Base-by-base conservation (phyloP, 73 alveolate genomes). In the Strombidium stylifer region DNA sequence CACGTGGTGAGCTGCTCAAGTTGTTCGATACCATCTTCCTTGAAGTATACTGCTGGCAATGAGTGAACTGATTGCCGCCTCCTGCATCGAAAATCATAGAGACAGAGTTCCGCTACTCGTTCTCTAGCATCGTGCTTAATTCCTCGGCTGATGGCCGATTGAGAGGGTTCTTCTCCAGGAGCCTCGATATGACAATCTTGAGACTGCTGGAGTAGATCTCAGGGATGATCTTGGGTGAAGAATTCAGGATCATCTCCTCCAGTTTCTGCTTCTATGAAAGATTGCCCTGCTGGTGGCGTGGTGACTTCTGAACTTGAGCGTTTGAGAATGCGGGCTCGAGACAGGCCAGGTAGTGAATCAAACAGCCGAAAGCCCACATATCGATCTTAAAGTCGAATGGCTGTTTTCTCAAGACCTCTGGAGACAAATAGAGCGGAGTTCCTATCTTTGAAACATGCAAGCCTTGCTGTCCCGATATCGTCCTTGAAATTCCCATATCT, bases 311-410 rank as follows among this genome's bases (percentile, higher is more conserved):
- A 36, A 21, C 56, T 35, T 56, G 32, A 16, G 2, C 6, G 20
- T 19, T 45, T 34, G 14, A 2, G 73, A 96, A 96, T 21, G 99
- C 99, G 24, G 95, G 97, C 34, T 94, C 94, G 2, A 92, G 79
- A 14, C 86, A 47, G 20, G 96, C 87, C 69, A 96, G 69, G 65
- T 86, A 84, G 78, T 93, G 91, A 35, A 96, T 35, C 0, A 91
- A 86, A 28, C 97, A 90, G 1, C 99, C 99, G 42, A 96, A 58
- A 1, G 99, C 96, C 99, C 99, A 96, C 19, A 96, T 87, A 70
- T 96, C 99, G 20, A 93, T 89, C 35, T 76, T 76, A 69, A 53
- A 93, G 67, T 94, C 98, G 71, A 91, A 96, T 11, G 98, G 98
- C 32, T 89, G 72, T 61, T 94, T 93, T 32, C 59, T 67, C 7